These are phyloP conservation scores for Trichoderma lentiforme DNA, from an alignment of 2,329 filamentous ascomycete genomes.

Conservation along the genomic window DNA sequence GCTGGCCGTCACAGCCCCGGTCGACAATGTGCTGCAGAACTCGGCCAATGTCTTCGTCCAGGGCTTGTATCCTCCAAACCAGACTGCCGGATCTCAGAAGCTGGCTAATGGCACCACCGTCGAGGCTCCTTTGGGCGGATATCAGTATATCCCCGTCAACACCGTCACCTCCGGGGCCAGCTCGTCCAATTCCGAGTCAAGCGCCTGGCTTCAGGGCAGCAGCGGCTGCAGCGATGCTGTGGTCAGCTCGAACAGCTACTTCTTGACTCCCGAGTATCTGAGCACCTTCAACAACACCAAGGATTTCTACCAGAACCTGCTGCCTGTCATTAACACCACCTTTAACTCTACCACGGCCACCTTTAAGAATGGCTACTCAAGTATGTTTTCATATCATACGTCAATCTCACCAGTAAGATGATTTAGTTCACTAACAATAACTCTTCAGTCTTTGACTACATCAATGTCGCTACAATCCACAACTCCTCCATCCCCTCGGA, in stretches of 20 bases:
- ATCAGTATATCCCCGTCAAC: slow-evolving; percentile 78
- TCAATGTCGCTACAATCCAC: slow-evolving; percentile 60
- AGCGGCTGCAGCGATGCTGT: slow-evolving; percentile 55
- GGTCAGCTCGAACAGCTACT: slow-evolving; percentile 54
- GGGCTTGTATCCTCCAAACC: slow-evolving; percentile 79
- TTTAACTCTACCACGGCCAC: slow-evolving; percentile 44
- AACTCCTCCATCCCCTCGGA: slow-evolving; percentile 57
- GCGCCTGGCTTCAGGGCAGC: slow-evolving; percentile 56
- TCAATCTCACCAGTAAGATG: no score
- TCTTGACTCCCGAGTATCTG: slow-evolving; percentile 46
- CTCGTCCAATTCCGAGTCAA: slow-evolving; percentile 52
- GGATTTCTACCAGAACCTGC: slow-evolving; percentile 55
- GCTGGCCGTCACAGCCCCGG: slow-evolving; percentile 67
- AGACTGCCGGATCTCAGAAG: slow-evolving; percentile 47
- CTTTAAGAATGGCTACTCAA: slow-evolving; percentile 61
- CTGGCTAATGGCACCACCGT: slow-evolving; percentile 69
- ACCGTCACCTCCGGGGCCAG: slow-evolving; percentile 54
- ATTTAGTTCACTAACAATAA: background rate
- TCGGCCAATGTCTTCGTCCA: slow-evolving; percentile 80
- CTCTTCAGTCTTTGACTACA: slow-evolving; percentile 53
- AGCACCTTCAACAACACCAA: slow-evolving; percentile 48
- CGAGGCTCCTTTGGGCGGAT: slow-evolving; percentile 69
- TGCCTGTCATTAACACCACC: slow-evolving; percentile 54
- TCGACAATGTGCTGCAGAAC: slow-evolving; percentile 74
- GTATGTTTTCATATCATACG: slow-evolving; percentile 39